phyloP scores from a whole-genome alignment of 306 rosid species.

The Sechiopsis laciniata region DNA sequence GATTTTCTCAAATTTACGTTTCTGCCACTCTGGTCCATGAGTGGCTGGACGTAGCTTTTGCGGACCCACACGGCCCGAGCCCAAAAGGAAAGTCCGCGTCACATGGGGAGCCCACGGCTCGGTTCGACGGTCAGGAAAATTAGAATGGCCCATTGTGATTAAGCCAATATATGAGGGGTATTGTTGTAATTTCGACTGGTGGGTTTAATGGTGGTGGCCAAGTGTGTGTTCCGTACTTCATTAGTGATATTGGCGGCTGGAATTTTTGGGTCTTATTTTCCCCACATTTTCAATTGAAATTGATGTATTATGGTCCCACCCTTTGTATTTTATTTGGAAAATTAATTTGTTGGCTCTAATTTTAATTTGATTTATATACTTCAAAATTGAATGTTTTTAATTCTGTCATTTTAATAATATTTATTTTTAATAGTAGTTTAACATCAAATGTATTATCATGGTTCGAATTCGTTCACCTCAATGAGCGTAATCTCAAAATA shows the following conservation, averaged over 20 bases:
- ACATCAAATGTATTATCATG: no score
- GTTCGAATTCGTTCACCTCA: no score
- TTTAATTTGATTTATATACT: no score
- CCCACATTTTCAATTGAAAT: not conserved
- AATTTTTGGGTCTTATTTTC: not conserved
- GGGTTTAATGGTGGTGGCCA: not conserved
- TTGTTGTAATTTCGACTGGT: not conserved
- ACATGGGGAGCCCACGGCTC: not conserved
- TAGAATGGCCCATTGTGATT: not conserved
- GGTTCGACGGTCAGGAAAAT: not conserved
- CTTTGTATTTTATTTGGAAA: not conserved
- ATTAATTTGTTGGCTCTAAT: no score
- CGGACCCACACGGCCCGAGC: not conserved
- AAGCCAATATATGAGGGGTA: not conserved
- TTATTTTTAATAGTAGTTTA: no score
- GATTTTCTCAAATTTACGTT: not conserved
- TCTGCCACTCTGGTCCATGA: not conserved
- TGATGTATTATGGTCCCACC: not conserved
- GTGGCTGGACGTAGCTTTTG: not conserved
- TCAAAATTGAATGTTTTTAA: no score
- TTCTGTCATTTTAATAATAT: no score
- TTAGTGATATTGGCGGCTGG: not conserved
- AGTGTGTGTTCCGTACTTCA: slow-evolving; percentile 7
- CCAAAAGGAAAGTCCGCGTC: not conserved
- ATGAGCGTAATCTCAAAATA: no score